Evolutionary conservation across 805 yeast genomes (phyloP).

Genomic region (Nakazawaea anatomiae): DNA sequence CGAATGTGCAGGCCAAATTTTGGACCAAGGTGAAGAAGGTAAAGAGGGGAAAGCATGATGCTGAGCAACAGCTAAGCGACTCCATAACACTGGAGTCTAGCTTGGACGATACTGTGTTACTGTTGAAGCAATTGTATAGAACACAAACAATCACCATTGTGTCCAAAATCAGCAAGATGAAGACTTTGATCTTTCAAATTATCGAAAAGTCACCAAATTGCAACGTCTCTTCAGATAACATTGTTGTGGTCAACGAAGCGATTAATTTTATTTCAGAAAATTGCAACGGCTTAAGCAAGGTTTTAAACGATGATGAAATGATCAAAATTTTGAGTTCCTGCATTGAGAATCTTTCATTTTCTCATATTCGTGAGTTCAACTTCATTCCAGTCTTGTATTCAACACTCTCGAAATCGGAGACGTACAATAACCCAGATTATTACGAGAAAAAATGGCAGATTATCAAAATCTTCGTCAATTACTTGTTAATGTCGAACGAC

Average conservation of each 20-base stretch:
- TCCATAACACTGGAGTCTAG: not conserved
- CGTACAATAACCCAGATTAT: slow-evolving; percentile 14
- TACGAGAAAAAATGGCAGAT: slow-evolving; percentile 20
- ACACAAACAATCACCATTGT: not conserved
- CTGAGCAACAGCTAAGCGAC: not conserved
- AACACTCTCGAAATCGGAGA: slow-evolving; percentile 19
- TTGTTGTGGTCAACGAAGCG: not conserved
- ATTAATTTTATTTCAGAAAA: not conserved
- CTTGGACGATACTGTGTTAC: slow-evolving; percentile 1
- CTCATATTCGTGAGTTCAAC: slow-evolving; percentile 4
- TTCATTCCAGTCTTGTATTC: slow-evolving; percentile 29
- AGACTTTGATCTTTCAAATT: not conserved
- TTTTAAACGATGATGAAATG: slow-evolving; percentile 12
- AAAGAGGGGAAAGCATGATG: not conserved
- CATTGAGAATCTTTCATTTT: slow-evolving; percentile 1
- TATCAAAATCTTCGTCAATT: slow-evolving; percentile 26
- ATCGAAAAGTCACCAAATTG: slow-evolving; percentile 5
- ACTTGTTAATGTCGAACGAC: slow-evolving; percentile 23
- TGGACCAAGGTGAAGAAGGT: not conserved
- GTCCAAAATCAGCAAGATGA: slow-evolving; percentile 1
- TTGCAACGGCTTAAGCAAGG: slow-evolving; percentile 4
- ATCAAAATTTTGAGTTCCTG: slow-evolving; percentile 8
- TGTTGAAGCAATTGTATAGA: not conserved
- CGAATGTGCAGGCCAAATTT: not conserved
- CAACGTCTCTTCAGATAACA: not conserved